A percentile compares a stretch with the other conserved stretches of the same genome.
These are phyloP conservation scores for Lodderomyces theae DNA, from an alignment of 1,139 yeast genomes.

Conservation along the genomic window DNA sequence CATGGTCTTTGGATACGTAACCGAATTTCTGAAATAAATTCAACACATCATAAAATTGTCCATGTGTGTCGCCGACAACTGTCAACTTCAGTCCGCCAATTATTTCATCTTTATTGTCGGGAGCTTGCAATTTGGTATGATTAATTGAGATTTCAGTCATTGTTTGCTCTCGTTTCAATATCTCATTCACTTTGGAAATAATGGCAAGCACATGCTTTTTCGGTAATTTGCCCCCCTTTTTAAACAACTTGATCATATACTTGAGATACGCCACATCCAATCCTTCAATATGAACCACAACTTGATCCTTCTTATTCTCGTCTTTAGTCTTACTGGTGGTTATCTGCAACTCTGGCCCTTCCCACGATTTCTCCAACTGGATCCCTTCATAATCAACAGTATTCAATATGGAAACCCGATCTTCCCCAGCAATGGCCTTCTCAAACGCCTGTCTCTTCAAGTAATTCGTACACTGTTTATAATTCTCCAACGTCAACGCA, in stretches of 20 bases:
- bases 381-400: constrained; percentile 50
- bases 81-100: constrained; percentile 51
- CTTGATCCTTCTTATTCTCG: constrained; percentile 17
- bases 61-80: constrained; percentile 97
- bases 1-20: constrained; percentile 60
- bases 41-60: constrained; percentile 87
- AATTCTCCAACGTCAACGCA: constrained; percentile 59
- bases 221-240: constrained; percentile 70
- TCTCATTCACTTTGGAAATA: constrained; percentile 64
- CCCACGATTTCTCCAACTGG: constrained; percentile 57
- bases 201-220: constrained; percentile 83
- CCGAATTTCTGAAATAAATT: constrained; percentile 79
- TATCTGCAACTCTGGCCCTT: constrained; percentile 60
- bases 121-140: constrained; percentile 21
- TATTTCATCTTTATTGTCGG: constrained; percentile 18
- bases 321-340: constrained; percentile 17
- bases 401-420: constrained; percentile 34
- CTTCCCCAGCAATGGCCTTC: constrained; percentile 76
- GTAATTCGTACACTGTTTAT: constrained; percentile 62
- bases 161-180: constrained; percentile 66
- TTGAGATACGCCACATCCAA: constrained; percentile 53
- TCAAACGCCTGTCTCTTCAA: constrained; percentile 80
- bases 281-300: constrained; percentile 30
- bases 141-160: constrained; percentile 68
- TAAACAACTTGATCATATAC: constrained; percentile 65